phyloP scores from a whole-genome alignment of 169 alveolate species.

The Plasmodium relictum region DNA sequence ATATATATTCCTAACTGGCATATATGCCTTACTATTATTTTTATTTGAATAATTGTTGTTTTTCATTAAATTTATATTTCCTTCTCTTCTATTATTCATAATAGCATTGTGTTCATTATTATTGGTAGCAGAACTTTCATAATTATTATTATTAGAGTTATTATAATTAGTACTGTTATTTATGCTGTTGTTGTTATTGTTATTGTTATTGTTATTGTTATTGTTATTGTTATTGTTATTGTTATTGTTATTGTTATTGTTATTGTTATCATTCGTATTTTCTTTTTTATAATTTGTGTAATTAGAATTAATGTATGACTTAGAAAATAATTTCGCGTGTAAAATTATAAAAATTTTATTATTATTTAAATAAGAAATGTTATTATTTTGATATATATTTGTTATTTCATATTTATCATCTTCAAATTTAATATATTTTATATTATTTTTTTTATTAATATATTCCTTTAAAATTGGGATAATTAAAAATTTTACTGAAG shows the following conservation, averaged over 20 bases:
- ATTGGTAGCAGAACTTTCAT: neutral
- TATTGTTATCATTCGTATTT: neutral
- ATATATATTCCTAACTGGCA: neutral
- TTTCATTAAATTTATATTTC: neutral
- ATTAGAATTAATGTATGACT: constrained; percentile 8
- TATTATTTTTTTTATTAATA: neutral
- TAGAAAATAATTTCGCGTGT: constrained; percentile 16
- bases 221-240: neutral
- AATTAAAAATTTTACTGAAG: constrained; percentile 19
- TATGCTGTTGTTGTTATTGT: neutral
- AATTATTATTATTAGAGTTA: neutral
- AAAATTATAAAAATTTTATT: constrained; percentile 16
- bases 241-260: neutral
- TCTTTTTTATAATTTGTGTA: neutral
- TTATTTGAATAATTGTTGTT: constrained; percentile 1
- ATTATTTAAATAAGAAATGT: neutral
- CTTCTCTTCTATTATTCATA: neutral
- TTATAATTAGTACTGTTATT: neutral
- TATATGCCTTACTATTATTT: neutral
- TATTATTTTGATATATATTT: neutral
- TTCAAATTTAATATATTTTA: neutral
- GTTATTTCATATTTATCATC: neutral
- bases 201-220: neutral
- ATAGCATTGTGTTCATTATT: neutral
- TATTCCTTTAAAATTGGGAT: constrained; percentile 40